These are phyloP conservation scores for Alternaria conjuncta DNA, from an alignment of 2,329 filamentous ascomycete species.

Conservation along the genomic window DNA sequence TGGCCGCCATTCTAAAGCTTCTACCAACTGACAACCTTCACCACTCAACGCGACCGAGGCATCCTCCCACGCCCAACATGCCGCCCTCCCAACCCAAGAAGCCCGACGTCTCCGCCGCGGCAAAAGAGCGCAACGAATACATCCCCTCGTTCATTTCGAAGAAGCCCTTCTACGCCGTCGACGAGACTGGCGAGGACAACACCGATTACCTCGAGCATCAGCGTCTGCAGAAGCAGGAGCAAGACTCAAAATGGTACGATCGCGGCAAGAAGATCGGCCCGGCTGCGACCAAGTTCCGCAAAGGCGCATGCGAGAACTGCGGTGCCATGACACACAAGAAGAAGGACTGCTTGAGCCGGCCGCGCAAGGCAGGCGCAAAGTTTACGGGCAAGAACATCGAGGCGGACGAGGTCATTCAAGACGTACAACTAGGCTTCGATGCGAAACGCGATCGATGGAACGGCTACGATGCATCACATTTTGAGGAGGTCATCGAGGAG, in stretches of 20 bases:
- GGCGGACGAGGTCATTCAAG: constrained; percentile 85
- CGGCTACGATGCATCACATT: constrained; percentile 91
- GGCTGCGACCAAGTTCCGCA: constrained; percentile 94
- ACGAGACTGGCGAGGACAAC: constrained; percentile 68
- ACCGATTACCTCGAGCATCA: constrained; percentile 97
- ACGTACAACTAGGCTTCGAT: constrained; percentile 91
- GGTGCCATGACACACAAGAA: constrained; percentile 95
- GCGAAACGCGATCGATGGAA: constrained; percentile 98
- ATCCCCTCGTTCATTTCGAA: constrained; percentile 98
- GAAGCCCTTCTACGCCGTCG: constrained; percentile 93
- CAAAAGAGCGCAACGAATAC: constrained; percentile 95
- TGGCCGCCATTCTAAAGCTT: constrained; percentile 18
- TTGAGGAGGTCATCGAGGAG: constrained; percentile 84
- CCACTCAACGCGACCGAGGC: neutral
- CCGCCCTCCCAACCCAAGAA: constrained; percentile 57
- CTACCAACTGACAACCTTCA: constrained; percentile 2
- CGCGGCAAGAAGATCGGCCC: constrained; percentile 83
- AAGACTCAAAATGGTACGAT: constrained; percentile 88
- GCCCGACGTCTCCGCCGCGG: constrained; percentile 61
- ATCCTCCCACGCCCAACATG: constrained; percentile 39
- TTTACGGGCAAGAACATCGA: constrained; percentile 94
- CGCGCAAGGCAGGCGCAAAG: constrained; percentile 85
- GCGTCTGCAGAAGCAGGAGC: constrained; percentile 74
- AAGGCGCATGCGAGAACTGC: constrained; percentile 98
- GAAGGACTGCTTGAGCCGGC: constrained; percentile 89